A percentile compares a stretch with the other conserved stretches of the same genome.
Evolutionary conservation across 345 rosid species (phyloP).

Genomic region (Dipteronia dyeriana): DNA sequence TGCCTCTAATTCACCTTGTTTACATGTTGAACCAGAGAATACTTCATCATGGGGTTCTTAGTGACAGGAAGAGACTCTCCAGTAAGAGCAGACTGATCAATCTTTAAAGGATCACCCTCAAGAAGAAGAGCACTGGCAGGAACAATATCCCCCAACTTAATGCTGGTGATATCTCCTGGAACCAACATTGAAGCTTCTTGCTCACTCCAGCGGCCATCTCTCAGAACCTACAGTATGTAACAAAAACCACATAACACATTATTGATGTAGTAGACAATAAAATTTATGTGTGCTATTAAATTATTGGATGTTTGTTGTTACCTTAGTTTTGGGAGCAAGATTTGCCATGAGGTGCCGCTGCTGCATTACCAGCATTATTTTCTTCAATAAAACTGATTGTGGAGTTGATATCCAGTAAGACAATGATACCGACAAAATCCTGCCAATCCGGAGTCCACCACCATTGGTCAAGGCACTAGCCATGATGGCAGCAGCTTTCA

Average conservation of each 20-base stretch:
- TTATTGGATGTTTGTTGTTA: conserved; percentile 7
- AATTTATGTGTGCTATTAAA: conserved; percentile 7
- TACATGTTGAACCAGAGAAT: conserved; percentile 88
- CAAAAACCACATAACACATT: background rate
- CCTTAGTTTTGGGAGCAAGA: conserved; percentile 93
- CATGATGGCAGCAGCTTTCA: conserved; percentile 93
- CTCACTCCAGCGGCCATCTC: conserved; percentile 86
- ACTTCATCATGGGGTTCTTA: conserved; percentile 79
- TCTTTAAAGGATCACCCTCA: conserved; percentile 88
- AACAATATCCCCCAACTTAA: conserved; percentile 83
- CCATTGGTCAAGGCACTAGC: conserved; percentile 86
- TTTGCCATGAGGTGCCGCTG: conserved; percentile 97
- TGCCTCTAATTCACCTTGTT: conserved; percentile 90
- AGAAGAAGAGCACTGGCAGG: conserved; percentile 98
- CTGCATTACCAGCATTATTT: conserved; percentile 92
- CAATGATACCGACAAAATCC: conserved; percentile 81
- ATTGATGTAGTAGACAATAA: background rate
- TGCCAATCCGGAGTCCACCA: conserved; percentile 90
- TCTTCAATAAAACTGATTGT: conserved; percentile 93
- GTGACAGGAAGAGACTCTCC: conserved; percentile 92
- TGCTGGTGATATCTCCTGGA: conserved; percentile 85
- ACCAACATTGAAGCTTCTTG: conserved; percentile 90
- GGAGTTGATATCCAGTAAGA: conserved; percentile 75
- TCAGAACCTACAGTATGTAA: conserved; percentile 51
- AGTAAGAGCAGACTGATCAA: conserved; percentile 93